phyloP scores from a whole-genome alignment of 768 basidiomycete species.

The Podaxis mareebaensis region DNA sequence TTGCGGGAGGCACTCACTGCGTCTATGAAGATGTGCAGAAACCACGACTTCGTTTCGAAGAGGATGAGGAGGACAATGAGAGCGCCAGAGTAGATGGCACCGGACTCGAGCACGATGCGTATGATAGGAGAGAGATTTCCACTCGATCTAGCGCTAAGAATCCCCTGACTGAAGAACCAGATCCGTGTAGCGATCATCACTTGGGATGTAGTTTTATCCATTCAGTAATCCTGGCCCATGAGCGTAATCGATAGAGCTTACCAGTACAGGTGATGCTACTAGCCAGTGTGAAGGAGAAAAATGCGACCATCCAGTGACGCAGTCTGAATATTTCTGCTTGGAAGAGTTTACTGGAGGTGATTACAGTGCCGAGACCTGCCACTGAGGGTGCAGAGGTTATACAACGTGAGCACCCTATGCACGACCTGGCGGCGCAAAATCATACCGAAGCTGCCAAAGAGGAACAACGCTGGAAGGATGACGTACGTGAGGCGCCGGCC shows the following conservation, averaged over 20 bases:
- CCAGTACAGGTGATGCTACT: slow-evolving; percentile 34
- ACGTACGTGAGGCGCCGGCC: slow-evolving; percentile 23
- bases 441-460: slow-evolving; percentile 27
- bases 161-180: background rate
- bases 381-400: background rate
- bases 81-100: slow-evolving; percentile 32
- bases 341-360: slow-evolving; percentile 24
- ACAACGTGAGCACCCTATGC: background rate
- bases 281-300: slow-evolving; percentile 34
- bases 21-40: slow-evolving; percentile 33
- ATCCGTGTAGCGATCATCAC: slow-evolving; percentile 9
- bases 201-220: background rate
- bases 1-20: slow-evolving; percentile 23
- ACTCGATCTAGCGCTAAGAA: background rate
- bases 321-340: slow-evolving; percentile 32
- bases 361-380: slow-evolving; percentile 24
- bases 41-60: slow-evolving; percentile 30
- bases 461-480: slow-evolving; percentile 26
- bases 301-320: slow-evolving; percentile 33
- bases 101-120: slow-evolving; percentile 34
- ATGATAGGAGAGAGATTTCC: slow-evolving; percentile 27
- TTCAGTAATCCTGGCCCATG: background rate
- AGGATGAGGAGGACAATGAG: slow-evolving; percentile 30
- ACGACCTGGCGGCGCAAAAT: background rate
- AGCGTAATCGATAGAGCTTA: slow-evolving; percentile 13